Percentiles rank a stretch among this genome's conserved stretches.
phyloP scores from a whole-genome alignment of 2,329 filamentous ascomycete genomes.

The Aspergillus sp. region DNA sequence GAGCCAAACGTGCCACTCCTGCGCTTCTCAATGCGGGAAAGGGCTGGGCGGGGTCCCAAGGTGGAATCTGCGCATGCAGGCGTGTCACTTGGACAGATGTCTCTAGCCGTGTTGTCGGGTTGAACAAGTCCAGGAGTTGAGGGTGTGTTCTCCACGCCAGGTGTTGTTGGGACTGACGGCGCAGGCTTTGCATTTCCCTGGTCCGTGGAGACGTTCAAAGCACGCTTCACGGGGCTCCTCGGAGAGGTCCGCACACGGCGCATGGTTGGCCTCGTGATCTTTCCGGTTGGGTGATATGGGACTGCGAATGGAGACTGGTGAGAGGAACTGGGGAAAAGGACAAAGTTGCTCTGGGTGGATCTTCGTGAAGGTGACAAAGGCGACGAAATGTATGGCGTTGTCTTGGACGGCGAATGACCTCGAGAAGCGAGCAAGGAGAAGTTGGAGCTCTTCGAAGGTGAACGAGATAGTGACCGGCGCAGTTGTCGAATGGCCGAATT shows the following conservation, averaged over 20 bases:
- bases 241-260: conserved; percentile 66
- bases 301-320: conserved; percentile 60
- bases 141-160: conserved; percentile 51
- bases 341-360: conserved; percentile 56
- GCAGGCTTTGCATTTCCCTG: conserved; percentile 67
- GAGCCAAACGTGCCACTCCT: conserved; percentile 51
- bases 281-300: conserved; percentile 67
- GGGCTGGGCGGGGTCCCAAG: conserved; percentile 39
- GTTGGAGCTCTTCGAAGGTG: conserved; percentile 77
- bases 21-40: conserved; percentile 53
- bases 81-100: conserved; percentile 44
- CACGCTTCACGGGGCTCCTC: conserved; percentile 79
- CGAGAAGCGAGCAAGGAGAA: conserved; percentile 64
- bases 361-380: conserved; percentile 61
- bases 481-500: conserved; percentile 79
- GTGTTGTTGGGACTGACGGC: conserved; percentile 48
- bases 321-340: conserved; percentile 49
- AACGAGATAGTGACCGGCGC: conserved; percentile 83
- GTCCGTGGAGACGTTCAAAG: conserved; percentile 69
- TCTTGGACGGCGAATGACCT: conserved; percentile 54
- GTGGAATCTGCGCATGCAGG: conserved; percentile 27
- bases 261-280: conserved; percentile 54
- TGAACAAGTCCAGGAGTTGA: conserved; percentile 32
- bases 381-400: conserved; percentile 51
- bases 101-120: conserved; percentile 24